phyloP scores from a whole-genome alignment of 1,284 basidiomycete species.

The Fistulina hepatica region DNA sequence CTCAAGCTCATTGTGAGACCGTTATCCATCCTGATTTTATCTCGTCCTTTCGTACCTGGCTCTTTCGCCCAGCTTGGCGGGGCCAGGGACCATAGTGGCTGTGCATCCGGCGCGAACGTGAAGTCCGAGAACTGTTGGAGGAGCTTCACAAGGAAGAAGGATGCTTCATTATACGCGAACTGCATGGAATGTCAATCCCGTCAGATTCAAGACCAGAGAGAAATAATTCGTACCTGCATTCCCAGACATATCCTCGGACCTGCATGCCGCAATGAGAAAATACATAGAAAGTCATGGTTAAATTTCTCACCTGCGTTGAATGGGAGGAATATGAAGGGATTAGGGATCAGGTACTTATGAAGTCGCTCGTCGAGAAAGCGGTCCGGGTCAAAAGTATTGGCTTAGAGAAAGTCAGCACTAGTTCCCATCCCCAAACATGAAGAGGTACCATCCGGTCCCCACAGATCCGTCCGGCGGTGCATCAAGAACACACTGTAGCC shows the following conservation, averaged over 20 bases:
- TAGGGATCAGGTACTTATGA: slow-evolving; percentile 37
- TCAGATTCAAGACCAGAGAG: no score
- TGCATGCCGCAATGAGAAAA: background rate
- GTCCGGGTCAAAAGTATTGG: slow-evolving; percentile 46
- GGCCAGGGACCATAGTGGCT: slow-evolving; percentile 27
- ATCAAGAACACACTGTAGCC: slow-evolving; percentile 24
- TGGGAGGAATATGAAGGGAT: slow-evolving; percentile 51
- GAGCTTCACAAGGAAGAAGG: slow-evolving; percentile 40
- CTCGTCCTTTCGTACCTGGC: slow-evolving; percentile 23
- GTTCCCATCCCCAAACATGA: background rate
- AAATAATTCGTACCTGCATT: no score
- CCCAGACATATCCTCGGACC: background rate
- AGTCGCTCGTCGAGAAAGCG: slow-evolving; percentile 45
- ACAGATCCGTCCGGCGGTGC: slow-evolving; percentile 29
- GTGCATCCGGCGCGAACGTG: slow-evolving; percentile 23
- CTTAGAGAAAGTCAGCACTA: slow-evolving; percentile 17
- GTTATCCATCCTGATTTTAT: slow-evolving; percentile 27
- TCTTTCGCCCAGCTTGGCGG: slow-evolving; percentile 7
- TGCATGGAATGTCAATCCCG: slow-evolving; percentile 11
- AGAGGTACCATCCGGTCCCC: slow-evolving; percentile 29
- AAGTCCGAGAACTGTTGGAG: slow-evolving; percentile 37
- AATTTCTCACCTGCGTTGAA: slow-evolving; percentile 53
- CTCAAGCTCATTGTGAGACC: slow-evolving; percentile 29
- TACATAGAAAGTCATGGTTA: slow-evolving; percentile 15
- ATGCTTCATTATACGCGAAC: slow-evolving; percentile 45